Percentiles rank a stretch among this genome's conserved stretches.
These are phyloP conservation scores for Lotmaria passim DNA, from an alignment of 208 protist species.

Conservation along the genomic window DNA sequence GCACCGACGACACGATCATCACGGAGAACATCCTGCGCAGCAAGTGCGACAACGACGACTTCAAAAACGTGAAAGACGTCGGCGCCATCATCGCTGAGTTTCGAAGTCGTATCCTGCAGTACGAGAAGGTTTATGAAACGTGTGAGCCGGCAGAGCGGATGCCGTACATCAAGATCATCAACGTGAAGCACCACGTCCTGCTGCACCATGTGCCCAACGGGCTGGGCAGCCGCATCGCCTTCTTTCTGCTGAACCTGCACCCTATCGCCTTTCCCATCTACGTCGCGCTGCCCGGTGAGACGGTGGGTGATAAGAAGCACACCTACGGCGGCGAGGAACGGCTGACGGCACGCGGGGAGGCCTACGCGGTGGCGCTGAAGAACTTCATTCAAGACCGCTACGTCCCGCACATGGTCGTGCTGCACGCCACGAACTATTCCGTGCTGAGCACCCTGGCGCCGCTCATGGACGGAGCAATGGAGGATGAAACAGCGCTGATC, in stretches of 20 bases:
- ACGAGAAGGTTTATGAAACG: constrained; percentile 92
- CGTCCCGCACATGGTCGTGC: constrained; percentile 83
- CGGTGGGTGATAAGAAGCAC: constrained; percentile 59
- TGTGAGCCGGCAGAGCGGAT: constrained; percentile 63
- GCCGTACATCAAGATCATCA: constrained; percentile 89
- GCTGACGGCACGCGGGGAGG: constrained; percentile 66
- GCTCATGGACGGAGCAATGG: constrained; percentile 45
- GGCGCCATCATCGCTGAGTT: constrained; percentile 82
- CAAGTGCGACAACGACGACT: constrained; percentile 92
- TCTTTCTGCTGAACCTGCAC: constrained; percentile 91
- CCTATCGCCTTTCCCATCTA: constrained; percentile 88
- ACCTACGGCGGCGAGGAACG: constrained; percentile 82
- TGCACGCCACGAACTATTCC: constrained; percentile 82
- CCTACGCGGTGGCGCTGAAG: constrained; percentile 68
- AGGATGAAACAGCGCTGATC: constrained; percentile 13
- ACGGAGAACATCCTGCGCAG: constrained; percentile 89
- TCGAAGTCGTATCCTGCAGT: constrained; percentile 78
- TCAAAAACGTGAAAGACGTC: constrained; percentile 83
- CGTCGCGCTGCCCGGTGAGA: constrained; percentile 84
- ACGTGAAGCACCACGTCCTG: constrained; percentile 89
- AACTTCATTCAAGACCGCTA: constrained; percentile 85
- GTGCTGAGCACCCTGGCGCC: constrained; percentile 76
- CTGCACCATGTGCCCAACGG: constrained; percentile 76
- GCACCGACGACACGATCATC: constrained; percentile 88
- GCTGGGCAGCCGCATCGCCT: constrained; percentile 81